Evolutionary conservation across 2,329 filamentous ascomycete genomes (phyloP).

Genomic region (Fusarium sp.): DNA sequence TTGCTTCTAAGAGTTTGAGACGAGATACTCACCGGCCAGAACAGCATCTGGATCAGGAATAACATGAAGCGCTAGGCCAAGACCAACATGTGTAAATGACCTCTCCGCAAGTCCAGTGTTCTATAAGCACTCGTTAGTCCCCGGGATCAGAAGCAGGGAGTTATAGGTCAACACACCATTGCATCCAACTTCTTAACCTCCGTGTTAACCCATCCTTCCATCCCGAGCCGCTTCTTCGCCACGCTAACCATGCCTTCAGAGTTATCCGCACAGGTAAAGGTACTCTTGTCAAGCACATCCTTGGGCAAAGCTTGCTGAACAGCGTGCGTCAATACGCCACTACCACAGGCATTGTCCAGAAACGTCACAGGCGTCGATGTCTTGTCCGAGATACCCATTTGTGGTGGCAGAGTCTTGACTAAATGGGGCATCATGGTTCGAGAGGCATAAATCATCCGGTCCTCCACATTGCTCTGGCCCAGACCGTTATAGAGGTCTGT

Average conservation of each 20-base stretch:
- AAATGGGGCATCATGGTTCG: conserved; percentile 38
- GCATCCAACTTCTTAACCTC: conserved; percentile 63
- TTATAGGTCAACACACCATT: conserved; percentile 53
- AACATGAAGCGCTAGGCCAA: conserved; percentile 64
- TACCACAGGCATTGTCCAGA: conserved; percentile 69
- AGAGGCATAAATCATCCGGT: conserved; percentile 40
- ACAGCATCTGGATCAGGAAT: conserved; percentile 59
- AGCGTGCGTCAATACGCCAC: conserved; percentile 63
- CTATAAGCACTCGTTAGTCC: conserved; percentile 43
- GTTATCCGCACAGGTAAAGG: conserved; percentile 65
- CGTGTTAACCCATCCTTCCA: conserved; percentile 63
- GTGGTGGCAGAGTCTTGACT: conserved; percentile 40
- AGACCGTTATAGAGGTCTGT: conserved; percentile 37
- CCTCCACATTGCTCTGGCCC: conserved; percentile 26
- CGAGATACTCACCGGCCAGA: conserved; percentile 45
- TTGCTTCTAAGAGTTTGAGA: not conserved
- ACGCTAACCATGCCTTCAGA: conserved; percentile 60
- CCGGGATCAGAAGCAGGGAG: fast-evolving
- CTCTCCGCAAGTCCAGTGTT: conserved; percentile 57
- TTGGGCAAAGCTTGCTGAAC: conserved; percentile 58
- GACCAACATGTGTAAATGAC: conserved; percentile 61
- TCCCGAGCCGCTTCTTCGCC: conserved; percentile 56
- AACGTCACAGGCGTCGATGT: conserved; percentile 55
- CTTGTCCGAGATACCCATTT: conserved; percentile 46
- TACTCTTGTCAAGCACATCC: conserved; percentile 59